Conservation (phyloP, 1,284 basidiomycete genomes). For the Meripilus lineatus region DNA sequence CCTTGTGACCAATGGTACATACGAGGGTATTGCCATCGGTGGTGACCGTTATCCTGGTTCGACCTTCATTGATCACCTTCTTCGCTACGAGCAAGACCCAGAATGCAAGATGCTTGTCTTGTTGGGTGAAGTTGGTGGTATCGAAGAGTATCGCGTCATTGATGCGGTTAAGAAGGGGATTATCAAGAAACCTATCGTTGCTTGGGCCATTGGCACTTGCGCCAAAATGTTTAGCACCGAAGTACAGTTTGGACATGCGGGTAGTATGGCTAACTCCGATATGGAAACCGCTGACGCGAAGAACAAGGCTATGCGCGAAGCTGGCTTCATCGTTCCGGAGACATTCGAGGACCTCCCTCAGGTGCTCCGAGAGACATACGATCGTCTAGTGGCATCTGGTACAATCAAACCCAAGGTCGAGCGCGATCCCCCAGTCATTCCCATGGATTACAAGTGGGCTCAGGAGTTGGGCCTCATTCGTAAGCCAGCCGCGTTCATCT, state of each 20-base stretch:
- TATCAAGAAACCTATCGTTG: constrained; percentile 98
- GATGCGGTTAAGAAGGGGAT: constrained; percentile 92
- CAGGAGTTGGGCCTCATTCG: constrained; percentile 97
- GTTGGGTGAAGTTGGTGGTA: constrained; percentile 97
- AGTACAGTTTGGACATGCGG: constrained; percentile 99
- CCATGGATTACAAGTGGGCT: constrained; percentile 99
- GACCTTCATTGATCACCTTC: constrained; percentile 98
- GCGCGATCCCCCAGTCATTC: constrained; percentile 90
- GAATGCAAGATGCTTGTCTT: constrained; percentile 99
- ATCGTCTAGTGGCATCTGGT: constrained; percentile 73
- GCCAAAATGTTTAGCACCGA: constrained; percentile 99
- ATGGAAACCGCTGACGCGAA: constrained; percentile 97
- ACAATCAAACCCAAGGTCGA: constrained; percentile 73
- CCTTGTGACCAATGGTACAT: constrained; percentile 96
- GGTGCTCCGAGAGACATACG: constrained; percentile 83
- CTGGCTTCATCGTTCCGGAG: constrained; percentile 95
- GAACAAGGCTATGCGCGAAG: constrained; percentile 92
- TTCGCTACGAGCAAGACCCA: constrained; percentile 96
- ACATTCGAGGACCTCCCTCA: constrained; percentile 96
- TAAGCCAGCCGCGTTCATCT: constrained; percentile 99
- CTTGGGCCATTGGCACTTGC: constrained; percentile 99
- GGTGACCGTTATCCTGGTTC: constrained; percentile 98
- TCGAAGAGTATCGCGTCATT: constrained; percentile 99
- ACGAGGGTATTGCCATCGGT: constrained; percentile 99
- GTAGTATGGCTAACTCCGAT: constrained; percentile 97